Conservation (phyloP, 176 grass and related monocot genomes). For the Olyra latifolia region DNA sequence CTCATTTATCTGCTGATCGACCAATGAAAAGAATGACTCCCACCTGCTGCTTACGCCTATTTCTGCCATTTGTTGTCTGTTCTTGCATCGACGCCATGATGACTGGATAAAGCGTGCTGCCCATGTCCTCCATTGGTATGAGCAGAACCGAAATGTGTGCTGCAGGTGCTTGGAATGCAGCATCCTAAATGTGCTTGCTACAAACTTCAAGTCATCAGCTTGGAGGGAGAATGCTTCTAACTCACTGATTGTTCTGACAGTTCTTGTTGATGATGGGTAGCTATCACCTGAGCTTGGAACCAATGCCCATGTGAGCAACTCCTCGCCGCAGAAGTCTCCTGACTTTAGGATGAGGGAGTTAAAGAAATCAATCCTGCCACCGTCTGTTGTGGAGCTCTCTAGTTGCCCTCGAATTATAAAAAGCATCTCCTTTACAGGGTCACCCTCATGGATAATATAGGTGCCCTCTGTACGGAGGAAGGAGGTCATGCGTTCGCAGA, state of each 20-base stretch:
- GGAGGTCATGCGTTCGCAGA: slow-evolving; percentile 45
- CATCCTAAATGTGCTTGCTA: slow-evolving; percentile 41
- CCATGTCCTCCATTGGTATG: slow-evolving; percentile 53
- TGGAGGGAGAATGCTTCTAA: slow-evolving; percentile 46
- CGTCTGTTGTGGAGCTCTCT: slow-evolving; percentile 40
- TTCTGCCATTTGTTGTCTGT: slow-evolving; percentile 11
- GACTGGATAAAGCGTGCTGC: slow-evolving; percentile 47
- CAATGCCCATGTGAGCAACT: slow-evolving; percentile 52
- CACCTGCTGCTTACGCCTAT: slow-evolving; percentile 20
- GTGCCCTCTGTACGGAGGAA: slow-evolving; percentile 37
- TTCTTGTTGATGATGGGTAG: slow-evolving; percentile 44
- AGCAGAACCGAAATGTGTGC: slow-evolving; percentile 45
- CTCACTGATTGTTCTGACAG: slow-evolving; percentile 30
- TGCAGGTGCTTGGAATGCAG: slow-evolving; percentile 55
- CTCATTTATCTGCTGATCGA: slow-evolving; percentile 3
- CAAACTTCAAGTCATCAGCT: slow-evolving; percentile 52
- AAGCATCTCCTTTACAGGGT: slow-evolving; percentile 47
- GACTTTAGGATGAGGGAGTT: slow-evolving; percentile 45
- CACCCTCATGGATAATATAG: slow-evolving; percentile 39
- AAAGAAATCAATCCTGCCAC: slow-evolving; percentile 40
- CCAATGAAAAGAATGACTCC: slow-evolving; percentile 41
- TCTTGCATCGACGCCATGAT: slow-evolving; percentile 23
- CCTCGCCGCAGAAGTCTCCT: slow-evolving; percentile 54
- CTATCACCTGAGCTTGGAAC: slow-evolving; percentile 6
- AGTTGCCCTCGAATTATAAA: slow-evolving; percentile 41